Evolutionary conservation across 2,329 filamentous ascomycete genomes (phyloP).

Genomic region (Neophaeococcomyces mojaviensis): DNA sequence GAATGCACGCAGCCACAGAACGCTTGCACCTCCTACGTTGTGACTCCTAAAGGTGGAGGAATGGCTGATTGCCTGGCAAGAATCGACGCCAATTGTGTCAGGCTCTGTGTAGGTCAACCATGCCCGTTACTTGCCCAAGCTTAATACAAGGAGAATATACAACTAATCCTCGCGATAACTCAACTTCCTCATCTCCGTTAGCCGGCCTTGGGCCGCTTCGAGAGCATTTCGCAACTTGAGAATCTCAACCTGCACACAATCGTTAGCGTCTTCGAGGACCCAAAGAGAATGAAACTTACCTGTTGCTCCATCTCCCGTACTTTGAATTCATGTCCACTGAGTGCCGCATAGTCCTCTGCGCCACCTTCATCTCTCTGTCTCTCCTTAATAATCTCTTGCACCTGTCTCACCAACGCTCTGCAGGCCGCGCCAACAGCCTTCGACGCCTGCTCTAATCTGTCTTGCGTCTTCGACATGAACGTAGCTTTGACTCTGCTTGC

Average conservation of each 20-base stretch:
- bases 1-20: no score
- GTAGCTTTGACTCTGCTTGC: conserved; percentile 93
- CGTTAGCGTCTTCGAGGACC: conserved; percentile 14
- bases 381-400: conserved; percentile 88
- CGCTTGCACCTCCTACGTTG: no score
- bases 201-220: conserved; percentile 65
- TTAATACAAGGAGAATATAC: no score
- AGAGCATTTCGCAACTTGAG: conserved; percentile 87
- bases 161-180: conserved; percentile 71
- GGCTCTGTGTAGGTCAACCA: no score
- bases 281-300: conserved; percentile 49
- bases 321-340: conserved; percentile 95
- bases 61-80: no score
- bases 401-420: conserved; percentile 78
- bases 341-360: conserved; percentile 74
- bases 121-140: no score
- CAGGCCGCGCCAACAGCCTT: conserved; percentile 90
- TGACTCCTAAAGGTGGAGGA: no score
- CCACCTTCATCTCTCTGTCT: conserved; percentile 71
- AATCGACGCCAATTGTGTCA: no score
- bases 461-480: conserved; percentile 97
- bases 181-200: conserved; percentile 98
- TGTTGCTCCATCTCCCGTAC: conserved; percentile 99
- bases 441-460: conserved; percentile 79
- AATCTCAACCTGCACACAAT: conserved; percentile 71